A percentile compares a stretch with the other conserved stretches of the same genome.
Conservation (phyloP, 2,329 filamentous ascomycete genomes). For the Fusarium pseudoanthophilum region DNA sequence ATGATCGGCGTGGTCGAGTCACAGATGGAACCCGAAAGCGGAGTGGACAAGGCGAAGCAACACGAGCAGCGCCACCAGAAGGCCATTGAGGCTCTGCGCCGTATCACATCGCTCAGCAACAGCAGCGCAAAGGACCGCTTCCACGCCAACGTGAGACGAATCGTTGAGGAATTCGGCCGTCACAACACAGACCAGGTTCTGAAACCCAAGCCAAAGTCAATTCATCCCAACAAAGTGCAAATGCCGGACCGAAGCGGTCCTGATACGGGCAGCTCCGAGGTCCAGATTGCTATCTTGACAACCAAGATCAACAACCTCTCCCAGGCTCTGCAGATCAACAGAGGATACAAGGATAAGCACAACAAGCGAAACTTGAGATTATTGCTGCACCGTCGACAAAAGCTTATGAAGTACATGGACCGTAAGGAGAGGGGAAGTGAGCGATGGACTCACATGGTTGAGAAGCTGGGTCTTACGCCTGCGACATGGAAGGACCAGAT, state of each 20-base stretch:
- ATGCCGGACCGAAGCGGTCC: conserved; percentile 75
- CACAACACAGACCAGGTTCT: conserved; percentile 85
- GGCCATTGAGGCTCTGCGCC: conserved; percentile 78
- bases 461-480: conserved; percentile 85
- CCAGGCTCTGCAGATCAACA: conserved; percentile 72
- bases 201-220: conserved; percentile 67
- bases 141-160: conserved; percentile 84
- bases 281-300: conserved; percentile 96
- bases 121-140: conserved; percentile 81
- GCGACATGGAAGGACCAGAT: conserved; percentile 94
- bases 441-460: conserved; percentile 86
- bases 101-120: conserved; percentile 82
- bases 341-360: conserved; percentile 86
- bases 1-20: conserved; percentile 50
- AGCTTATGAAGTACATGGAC: conserved; percentile 86
- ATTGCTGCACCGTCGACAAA: conserved; percentile 89
- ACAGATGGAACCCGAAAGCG: conserved; percentile 55
- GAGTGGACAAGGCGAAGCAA: conserved; percentile 50
- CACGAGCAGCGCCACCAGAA: conserved; percentile 70
- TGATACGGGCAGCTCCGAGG: conserved; percentile 94
- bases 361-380: conserved; percentile 92
- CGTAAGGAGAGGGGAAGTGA: conserved; percentile 90
- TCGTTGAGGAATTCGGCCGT: conserved; percentile 87
- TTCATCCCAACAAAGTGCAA: conserved; percentile 53
- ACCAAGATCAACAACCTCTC: conserved; percentile 89